Evolutionary conservation across 306 rosid genomes (phyloP).

Genomic region (Fagus crenata): DNA sequence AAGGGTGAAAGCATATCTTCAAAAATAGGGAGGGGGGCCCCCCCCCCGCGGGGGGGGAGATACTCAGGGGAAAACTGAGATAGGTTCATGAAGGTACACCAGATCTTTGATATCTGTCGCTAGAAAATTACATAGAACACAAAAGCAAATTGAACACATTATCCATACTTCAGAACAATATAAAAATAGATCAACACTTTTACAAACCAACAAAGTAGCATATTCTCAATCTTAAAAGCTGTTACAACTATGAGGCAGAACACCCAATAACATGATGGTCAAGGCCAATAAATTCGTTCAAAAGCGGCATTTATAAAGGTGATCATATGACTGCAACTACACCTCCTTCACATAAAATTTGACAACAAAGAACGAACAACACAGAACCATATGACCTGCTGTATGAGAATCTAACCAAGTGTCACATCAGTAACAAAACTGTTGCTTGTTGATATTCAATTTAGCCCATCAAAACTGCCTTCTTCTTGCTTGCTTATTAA

Average conservation of each 20-base stretch:
- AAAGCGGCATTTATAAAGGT: not conserved
- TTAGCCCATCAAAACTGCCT: not conserved
- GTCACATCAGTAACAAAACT: not conserved
- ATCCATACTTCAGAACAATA: not conserved
- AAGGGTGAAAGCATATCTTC: not conserved
- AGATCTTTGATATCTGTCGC: not conserved
- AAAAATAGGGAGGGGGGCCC: no score
- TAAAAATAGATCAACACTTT: not conserved
- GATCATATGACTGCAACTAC: not conserved
- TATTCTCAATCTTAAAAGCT: not conserved
- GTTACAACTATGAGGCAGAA: not conserved
- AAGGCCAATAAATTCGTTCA: not conserved
- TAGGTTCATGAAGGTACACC: not conserved
- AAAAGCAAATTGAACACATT: not conserved
- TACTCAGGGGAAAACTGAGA: not conserved
- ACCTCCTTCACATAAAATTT: not conserved
- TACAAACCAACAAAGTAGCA: not conserved
- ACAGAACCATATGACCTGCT: not conserved
- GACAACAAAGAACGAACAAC: not conserved
- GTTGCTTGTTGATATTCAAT: not conserved
- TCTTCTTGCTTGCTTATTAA: no score
- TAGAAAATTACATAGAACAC: not conserved
- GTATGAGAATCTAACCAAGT: slow-evolving; percentile 12
- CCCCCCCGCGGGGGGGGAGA: not conserved
- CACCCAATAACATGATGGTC: no score